Conservation (phyloP, 2,329 filamentous ascomycete genomes). For the Penicillium sp. region DNA sequence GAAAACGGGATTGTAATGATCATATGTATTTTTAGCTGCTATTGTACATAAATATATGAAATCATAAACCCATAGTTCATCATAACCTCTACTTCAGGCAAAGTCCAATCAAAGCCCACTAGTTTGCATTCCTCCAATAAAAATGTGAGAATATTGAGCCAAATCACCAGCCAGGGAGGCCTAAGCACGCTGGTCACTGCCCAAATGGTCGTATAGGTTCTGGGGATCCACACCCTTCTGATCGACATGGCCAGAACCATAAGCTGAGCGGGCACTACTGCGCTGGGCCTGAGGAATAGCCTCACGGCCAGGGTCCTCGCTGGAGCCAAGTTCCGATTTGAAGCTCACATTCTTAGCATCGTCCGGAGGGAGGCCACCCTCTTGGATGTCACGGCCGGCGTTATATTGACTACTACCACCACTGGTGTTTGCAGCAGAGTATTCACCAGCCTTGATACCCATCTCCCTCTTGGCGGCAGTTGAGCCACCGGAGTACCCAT, state of each 20-base stretch:
- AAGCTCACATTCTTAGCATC: constrained; percentile 51
- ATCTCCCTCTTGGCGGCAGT: constrained; percentile 33
- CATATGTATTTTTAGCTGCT: constrained; percentile 1
- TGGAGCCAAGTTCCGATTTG: constrained; percentile 52
- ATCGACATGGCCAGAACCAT: constrained; percentile 24
- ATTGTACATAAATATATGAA: constrained; percentile 14
- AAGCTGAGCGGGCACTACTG: constrained; percentile 28
- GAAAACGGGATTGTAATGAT: neutral
- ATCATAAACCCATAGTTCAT: constrained; percentile 6
- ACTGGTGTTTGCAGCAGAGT: constrained; percentile 28
- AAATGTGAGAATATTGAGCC: neutral
- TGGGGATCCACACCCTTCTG: constrained; percentile 27
- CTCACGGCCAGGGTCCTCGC: constrained; percentile 55
- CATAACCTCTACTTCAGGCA: constrained; percentile 2
- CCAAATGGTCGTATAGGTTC: constrained; percentile 24
- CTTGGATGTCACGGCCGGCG: constrained; percentile 23
- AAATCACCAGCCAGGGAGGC: neutral
- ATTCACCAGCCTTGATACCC: constrained; percentile 24
- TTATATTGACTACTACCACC: constrained; percentile 28
- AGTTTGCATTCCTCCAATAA: constrained; percentile 4
- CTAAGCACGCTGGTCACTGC: constrained; percentile 32
- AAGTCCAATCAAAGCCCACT: constrained; percentile 8
- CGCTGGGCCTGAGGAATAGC: constrained; percentile 43
- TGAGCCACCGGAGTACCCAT: constrained; percentile 38
- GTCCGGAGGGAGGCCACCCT: constrained; percentile 45